Evolutionary conservation across 495 filamentous ascomycete genomes (phyloP).

Genomic region (Trypethelium eluteriae): DNA sequence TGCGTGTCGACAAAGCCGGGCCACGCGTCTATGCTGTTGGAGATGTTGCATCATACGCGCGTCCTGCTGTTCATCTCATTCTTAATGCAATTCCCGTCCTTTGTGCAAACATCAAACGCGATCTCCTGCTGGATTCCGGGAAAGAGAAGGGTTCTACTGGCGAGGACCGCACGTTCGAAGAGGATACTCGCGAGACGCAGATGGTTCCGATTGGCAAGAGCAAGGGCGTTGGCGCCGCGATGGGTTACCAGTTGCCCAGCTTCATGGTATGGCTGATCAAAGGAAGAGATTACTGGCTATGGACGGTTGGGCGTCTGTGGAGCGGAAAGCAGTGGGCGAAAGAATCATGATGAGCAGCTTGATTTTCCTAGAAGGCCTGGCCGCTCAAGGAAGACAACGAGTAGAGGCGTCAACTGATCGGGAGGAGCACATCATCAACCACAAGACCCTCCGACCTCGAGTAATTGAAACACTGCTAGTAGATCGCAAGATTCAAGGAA

Average conservation of each 20-base stretch:
- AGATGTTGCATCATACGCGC: conserved; percentile 33
- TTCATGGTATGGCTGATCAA: conserved; percentile 53
- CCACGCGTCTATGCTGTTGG: conserved; percentile 43
- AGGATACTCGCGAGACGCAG: conserved; percentile 33
- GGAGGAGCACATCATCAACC: too few relatives aligned
- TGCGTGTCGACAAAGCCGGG: conserved; percentile 44
- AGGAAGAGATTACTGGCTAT: conserved; percentile 50
- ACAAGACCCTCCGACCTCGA: too few relatives aligned
- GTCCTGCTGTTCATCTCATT: conserved; percentile 36
- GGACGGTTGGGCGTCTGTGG: conserved; percentile 41
- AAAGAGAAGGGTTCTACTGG: neutral
- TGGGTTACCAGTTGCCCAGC: conserved; percentile 48
- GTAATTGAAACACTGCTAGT: too few relatives aligned
- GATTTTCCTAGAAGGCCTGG: too few relatives aligned
- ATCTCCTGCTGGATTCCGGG: conserved; percentile 27
- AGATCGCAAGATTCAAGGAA: too few relatives aligned
- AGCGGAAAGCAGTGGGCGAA: conserved; percentile 49
- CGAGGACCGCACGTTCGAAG: conserved; percentile 29
- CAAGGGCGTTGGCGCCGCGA: conserved; percentile 49
- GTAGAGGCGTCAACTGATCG: too few relatives aligned
- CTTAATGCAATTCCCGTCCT: conserved; percentile 37
- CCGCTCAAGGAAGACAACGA: too few relatives aligned
- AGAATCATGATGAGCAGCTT: conserved; percentile 20
- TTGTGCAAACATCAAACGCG: conserved; percentile 41
- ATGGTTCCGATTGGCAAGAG: conserved; percentile 48